phyloP scores from a whole-genome alignment of 257 asterid species.

The Solanum lycopersicoides region DNA sequence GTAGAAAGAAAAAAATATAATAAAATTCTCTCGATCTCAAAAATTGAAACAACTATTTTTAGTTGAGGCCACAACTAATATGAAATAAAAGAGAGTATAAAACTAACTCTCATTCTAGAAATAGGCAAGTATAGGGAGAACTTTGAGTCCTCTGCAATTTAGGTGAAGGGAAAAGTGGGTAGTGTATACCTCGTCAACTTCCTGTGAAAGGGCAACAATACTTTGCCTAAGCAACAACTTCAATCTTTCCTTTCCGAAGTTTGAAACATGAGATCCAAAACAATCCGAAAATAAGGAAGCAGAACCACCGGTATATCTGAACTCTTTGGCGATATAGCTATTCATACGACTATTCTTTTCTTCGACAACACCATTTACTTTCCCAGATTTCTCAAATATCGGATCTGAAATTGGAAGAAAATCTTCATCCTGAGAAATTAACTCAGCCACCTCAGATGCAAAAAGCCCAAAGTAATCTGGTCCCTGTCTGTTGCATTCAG shows the following conservation, averaged over 20 bases:
- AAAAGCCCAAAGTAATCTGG: conserved; percentile 69
- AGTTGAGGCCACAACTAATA: background rate
- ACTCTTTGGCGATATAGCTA: conserved; percentile 5
- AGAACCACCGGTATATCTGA: background rate
- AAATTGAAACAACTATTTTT: background rate
- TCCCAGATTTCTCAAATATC: conserved; percentile 9
- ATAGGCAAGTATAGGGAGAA: background rate
- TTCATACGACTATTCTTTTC: conserved; percentile 9
- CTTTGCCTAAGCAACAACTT: conserved; percentile 48
- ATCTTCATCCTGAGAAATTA: conserved; percentile 44
- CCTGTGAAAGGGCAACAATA: conserved; percentile 42
- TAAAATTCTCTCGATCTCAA: background rate
- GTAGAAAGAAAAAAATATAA: background rate
- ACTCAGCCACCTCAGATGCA: conserved; percentile 28
- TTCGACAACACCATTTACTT: conserved; percentile 3
- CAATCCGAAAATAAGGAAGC: conserved; percentile 42
- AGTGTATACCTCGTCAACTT: conserved; percentile 64
- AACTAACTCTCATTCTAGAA: background rate
- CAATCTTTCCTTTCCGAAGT: conserved; percentile 40
- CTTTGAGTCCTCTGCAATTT: background rate
- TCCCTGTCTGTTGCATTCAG: conserved; percentile 15
- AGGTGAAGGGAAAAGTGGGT: background rate
- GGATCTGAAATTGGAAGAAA: conserved; percentile 22
- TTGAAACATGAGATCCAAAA: conserved; percentile 50
- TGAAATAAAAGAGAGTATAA: background rate